A percentile compares a stretch with the other conserved stretches of the same genome.
Evolutionary conservation across 2,329 filamentous ascomycete species (phyloP).

Genomic region (Bipolaris gigantea): DNA sequence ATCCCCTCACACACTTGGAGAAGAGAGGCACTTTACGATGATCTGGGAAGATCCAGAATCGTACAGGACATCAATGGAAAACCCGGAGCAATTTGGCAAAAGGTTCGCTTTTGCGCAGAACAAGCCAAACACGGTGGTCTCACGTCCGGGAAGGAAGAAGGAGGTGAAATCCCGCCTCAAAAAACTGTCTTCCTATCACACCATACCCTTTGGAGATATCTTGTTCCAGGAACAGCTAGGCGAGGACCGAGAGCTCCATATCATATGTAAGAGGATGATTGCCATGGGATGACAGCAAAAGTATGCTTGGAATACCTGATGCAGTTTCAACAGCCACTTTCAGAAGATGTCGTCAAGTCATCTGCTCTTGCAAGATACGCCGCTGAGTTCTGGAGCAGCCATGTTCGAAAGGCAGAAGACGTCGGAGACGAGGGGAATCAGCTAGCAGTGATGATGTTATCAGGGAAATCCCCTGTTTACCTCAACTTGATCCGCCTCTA

Average conservation of each 20-base stretch:
- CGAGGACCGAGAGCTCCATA: slow-evolving; percentile 22
- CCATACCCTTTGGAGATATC: slow-evolving; percentile 41
- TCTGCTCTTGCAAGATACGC: slow-evolving; percentile 31
- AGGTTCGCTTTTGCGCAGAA: neutral
- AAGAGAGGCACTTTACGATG: neutral
- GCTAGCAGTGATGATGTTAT: slow-evolving; percentile 17
- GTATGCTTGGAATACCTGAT: slow-evolving; percentile 31
- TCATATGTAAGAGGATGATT: slow-evolving; percentile 24
- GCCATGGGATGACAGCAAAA: slow-evolving; percentile 24
- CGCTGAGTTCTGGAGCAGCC: slow-evolving; percentile 35
- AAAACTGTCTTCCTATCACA: slow-evolving; percentile 34
- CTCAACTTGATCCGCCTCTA: slow-evolving; percentile 24
- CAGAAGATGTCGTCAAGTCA: neutral
- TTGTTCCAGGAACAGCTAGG: slow-evolving; percentile 7
- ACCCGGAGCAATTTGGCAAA: neutral
- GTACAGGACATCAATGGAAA: neutral
- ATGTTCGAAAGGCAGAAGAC: slow-evolving; percentile 18
- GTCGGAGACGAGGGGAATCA: slow-evolving; percentile 10
- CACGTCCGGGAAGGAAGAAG: too few relatives aligned
- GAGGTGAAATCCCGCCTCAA: too few relatives aligned
- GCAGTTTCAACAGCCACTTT: slow-evolving; percentile 19
- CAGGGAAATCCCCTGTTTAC: slow-evolving; percentile 15
- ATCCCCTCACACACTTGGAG: neutral
- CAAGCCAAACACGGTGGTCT: neutral
- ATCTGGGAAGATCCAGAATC: neutral